phyloP scores from a whole-genome alignment of 2,329 filamentous ascomycete species.

The Catunica adiposa region DNA sequence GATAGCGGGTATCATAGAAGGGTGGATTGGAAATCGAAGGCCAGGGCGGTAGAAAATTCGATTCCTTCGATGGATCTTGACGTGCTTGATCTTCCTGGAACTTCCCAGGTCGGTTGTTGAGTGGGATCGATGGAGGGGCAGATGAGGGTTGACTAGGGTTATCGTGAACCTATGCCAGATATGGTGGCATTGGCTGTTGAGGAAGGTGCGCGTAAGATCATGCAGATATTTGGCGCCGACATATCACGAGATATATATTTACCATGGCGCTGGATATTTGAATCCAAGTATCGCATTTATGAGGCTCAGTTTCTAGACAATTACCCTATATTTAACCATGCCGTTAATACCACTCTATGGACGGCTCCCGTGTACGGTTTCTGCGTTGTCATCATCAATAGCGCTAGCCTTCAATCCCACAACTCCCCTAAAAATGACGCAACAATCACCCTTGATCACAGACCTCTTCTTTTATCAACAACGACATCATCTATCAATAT shows the following conservation, averaged over 20 bases:
- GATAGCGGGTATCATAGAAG: not conserved
- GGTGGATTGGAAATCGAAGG: conserved; percentile 1
- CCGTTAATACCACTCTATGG: no score
- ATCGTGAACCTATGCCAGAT: not conserved
- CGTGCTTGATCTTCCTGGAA: not conserved
- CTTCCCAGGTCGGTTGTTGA: not conserved
- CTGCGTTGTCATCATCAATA: not conserved
- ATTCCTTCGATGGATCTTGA: not conserved
- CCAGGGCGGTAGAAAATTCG: not conserved
- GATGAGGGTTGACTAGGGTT: not conserved
- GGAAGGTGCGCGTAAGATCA: no score
- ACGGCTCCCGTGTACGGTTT: not conserved
- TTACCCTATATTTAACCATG: no score
- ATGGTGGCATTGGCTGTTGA: not conserved
- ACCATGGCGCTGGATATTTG: no score
- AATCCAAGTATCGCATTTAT: no score
- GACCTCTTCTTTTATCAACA: no score
- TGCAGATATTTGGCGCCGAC: no score
- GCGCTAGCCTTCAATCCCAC: not conserved
- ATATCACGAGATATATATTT: no score
- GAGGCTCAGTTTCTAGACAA: no score
- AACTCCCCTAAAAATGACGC: conserved; percentile 5
- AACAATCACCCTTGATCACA: not conserved
- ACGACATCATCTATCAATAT: no score
- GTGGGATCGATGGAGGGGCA: not conserved